These are phyloP conservation scores for Monosporascus sp. DNA, from an alignment of 2,329 filamentous ascomycete genomes.

Conservation along the genomic window DNA sequence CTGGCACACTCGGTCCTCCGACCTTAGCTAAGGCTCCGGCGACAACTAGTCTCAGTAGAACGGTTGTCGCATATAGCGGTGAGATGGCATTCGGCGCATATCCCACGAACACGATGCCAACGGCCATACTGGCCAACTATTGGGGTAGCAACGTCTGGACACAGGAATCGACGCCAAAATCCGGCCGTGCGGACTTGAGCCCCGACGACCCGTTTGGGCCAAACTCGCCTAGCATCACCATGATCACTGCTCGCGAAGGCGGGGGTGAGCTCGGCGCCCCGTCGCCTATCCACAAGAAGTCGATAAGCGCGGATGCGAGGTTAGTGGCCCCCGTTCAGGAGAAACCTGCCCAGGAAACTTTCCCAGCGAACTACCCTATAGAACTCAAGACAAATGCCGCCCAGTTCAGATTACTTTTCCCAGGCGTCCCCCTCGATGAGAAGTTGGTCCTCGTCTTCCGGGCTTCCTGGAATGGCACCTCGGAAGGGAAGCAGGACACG, in stretches of 20 bases:
- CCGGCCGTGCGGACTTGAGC: slow-evolving; percentile 13
- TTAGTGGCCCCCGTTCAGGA: slow-evolving; percentile 22
- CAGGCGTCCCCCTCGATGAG: slow-evolving; percentile 69
- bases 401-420: slow-evolving; percentile 90
- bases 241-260: slow-evolving; percentile 21
- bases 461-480: slow-evolving; percentile 69
- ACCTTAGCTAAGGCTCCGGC: slow-evolving; percentile 81
- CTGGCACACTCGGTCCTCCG: slow-evolving; percentile 68
- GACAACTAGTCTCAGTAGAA: slow-evolving; percentile 79
- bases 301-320: slow-evolving; percentile 37
- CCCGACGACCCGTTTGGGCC: slow-evolving; percentile 33
- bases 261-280: slow-evolving; percentile 20
- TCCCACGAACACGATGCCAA: slow-evolving; percentile 68
- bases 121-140: slow-evolving; percentile 83
- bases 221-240: slow-evolving; percentile 28
- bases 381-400: slow-evolving; percentile 83
- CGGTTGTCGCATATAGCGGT: slow-evolving; percentile 73
- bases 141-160: slow-evolving; percentile 86
- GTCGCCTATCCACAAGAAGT: slow-evolving; percentile 34
- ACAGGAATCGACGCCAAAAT: slow-evolving; percentile 20
- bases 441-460: slow-evolving; percentile 88
- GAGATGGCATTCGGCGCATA: slow-evolving; percentile 65
- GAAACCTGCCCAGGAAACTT: slow-evolving; percentile 45
- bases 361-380: slow-evolving; percentile 71
- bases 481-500: slow-evolving; percentile 36